Percentiles rank a stretch among this genome's conserved stretches.
Evolutionary conservation across 257 asterid species (phyloP).

Genomic region (Solanum rostratum): DNA sequence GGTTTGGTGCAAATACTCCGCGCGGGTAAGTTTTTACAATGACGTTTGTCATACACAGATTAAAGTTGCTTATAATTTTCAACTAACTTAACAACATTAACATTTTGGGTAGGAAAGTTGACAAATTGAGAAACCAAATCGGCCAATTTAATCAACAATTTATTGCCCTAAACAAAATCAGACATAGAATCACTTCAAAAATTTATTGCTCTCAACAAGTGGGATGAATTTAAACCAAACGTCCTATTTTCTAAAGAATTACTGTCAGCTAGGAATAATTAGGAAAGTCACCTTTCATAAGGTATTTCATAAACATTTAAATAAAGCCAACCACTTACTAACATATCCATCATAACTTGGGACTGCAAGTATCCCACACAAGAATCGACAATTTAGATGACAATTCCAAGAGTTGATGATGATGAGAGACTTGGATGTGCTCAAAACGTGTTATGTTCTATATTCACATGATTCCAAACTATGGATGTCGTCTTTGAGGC

Average conservation of each 20-base stretch:
- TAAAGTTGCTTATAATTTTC: neutral
- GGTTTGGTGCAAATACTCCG: neutral
- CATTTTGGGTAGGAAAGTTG: neutral
- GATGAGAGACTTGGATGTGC: slow-evolving; percentile 16
- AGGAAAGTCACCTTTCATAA: neutral
- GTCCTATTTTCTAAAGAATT: neutral
- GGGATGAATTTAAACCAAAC: neutral
- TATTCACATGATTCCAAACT: slow-evolving; percentile 21
- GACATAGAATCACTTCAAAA: neutral
- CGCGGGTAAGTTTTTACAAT: neutral
- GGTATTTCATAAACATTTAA: slow-evolving; percentile 1
- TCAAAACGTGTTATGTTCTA: slow-evolving; percentile 13
- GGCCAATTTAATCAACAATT: neutral
- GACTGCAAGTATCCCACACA: slow-evolving; percentile 7
- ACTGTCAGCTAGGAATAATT: neutral
- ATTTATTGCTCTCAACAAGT: neutral
- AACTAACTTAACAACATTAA: neutral
- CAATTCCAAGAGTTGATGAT: slow-evolving; percentile 7
- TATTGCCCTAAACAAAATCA: neutral
- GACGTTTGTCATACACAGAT: neutral
- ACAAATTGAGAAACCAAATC: neutral
- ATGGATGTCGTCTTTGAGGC: slow-evolving; percentile 1
- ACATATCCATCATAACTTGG: slow-evolving; percentile 15
- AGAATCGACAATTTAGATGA: slow-evolving; percentile 17
- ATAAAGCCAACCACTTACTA: slow-evolving; percentile 16